Percentiles rank a stretch among this genome's conserved stretches.
These are phyloP conservation scores for Camellia lanceoleosa DNA, from an alignment of 148 eudicot species.

Conservation along the genomic window DNA sequence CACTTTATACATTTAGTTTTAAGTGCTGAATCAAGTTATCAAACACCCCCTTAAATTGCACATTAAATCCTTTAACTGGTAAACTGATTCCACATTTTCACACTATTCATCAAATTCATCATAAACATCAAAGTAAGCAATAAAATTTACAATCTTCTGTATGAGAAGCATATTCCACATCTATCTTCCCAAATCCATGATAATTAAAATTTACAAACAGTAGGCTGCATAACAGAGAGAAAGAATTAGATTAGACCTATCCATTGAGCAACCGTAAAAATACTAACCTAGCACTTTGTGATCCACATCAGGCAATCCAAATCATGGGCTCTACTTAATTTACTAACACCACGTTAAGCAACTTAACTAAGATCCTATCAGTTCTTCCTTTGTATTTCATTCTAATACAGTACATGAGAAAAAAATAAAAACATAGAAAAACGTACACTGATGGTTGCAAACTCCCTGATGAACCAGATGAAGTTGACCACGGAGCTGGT, in stretches of 20 bases:
- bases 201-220: not conserved
- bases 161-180: not conserved
- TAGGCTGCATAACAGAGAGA: not conserved
- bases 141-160: not conserved
- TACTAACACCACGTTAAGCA: not conserved
- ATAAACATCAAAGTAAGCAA: not conserved
- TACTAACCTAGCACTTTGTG: not conserved
- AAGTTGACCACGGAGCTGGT: slow-evolving; percentile 82
- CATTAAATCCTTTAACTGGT: not conserved
- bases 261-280: not conserved
- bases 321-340: not conserved
- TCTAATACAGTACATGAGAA: not conserved
- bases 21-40: too few species aligned
- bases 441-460: slow-evolving; percentile 46
- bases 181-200: slow-evolving; percentile 1
- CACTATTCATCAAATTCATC: not conserved
- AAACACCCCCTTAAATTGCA: not conserved
- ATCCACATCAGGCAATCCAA: slow-evolving; percentile 4
- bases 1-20: too few species aligned
- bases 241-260: slow-evolving; percentile 6
- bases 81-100: not conserved
- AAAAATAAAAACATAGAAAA: not conserved
- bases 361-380: not conserved
- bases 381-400: not conserved
- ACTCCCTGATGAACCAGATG: slow-evolving; percentile 42